phyloP scores from a whole-genome alignment of 2,329 filamentous ascomycete species.

The Arthrobotrys sphaeroides region DNA sequence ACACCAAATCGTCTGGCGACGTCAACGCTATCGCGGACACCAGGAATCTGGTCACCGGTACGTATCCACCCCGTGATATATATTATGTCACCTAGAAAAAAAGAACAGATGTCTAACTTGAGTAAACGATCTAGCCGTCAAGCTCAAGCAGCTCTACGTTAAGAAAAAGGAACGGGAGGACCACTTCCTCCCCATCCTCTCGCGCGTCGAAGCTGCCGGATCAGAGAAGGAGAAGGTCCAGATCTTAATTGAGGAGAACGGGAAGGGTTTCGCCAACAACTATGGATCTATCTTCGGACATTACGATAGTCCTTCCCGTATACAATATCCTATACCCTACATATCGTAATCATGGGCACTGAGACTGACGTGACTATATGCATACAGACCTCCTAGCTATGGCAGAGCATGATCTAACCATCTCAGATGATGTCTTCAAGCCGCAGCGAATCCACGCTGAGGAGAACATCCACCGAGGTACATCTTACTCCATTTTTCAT shows the following conservation, averaged over 20 bases:
- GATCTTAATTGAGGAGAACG: constrained; percentile 22
- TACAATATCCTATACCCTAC: neutral
- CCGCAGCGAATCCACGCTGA: constrained; percentile 14
- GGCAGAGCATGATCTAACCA: constrained; percentile 27
- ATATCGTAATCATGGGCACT: neutral
- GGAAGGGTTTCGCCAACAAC: neutral
- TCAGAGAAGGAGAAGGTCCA: constrained; percentile 44
- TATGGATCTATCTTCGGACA: constrained; percentile 11
- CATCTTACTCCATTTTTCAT: neutral
- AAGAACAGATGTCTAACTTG: too few relatives aligned
- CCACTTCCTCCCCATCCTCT: constrained; percentile 26
- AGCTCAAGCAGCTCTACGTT: constrained; percentile 35
- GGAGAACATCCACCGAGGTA: constrained; percentile 18
- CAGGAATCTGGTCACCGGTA: constrained; percentile 49
- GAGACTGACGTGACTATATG: neutral
- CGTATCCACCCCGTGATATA: too few relatives aligned
- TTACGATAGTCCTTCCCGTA: constrained; percentile 14
- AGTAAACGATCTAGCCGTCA: constrained; percentile 33
- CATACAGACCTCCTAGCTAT: constrained; percentile 22
- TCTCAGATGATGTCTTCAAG: constrained; percentile 44
- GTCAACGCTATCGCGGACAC: constrained; percentile 48
- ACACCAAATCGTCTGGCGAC: constrained; percentile 22
- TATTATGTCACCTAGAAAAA: too few relatives aligned
- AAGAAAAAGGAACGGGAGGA: constrained; percentile 25
- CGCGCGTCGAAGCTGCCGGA: constrained; percentile 1